These are phyloP conservation scores for Suillus discolor DNA, from an alignment of 768 basidiomycete species.

Conservation along the genomic window DNA sequence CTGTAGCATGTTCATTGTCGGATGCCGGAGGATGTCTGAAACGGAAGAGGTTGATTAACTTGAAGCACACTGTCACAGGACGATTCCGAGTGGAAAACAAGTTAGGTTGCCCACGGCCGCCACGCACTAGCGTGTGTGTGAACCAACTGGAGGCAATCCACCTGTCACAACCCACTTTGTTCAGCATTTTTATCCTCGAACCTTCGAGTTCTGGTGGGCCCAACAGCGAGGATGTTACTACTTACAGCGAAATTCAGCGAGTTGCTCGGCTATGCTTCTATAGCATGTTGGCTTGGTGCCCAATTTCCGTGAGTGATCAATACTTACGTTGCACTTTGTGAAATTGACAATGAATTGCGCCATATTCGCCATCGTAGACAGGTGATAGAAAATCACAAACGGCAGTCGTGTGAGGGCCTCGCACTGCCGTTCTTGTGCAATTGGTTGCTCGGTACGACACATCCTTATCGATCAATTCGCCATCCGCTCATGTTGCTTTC, in stretches of 20 bases:
- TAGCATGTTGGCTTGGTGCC: slow-evolving; percentile 81
- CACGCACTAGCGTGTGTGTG: slow-evolving; percentile 12
- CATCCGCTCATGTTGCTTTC: background rate
- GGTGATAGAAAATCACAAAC: slow-evolving; percentile 74
- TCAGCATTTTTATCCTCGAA: background rate
- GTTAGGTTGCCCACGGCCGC: background rate
- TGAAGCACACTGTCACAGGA: too few species aligned
- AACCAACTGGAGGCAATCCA: slow-evolving; percentile 21
- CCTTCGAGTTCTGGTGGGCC: background rate
- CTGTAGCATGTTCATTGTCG: background rate
- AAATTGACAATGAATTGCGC: slow-evolving; percentile 12
- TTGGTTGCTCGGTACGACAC: slow-evolving; percentile 81
- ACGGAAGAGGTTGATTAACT: background rate
- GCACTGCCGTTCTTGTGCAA: slow-evolving; percentile 92
- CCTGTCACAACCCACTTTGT: slow-evolving; percentile 2
- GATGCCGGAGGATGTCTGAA: background rate
- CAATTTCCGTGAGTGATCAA: slow-evolving; percentile 77
- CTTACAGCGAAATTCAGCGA: slow-evolving; percentile 50
- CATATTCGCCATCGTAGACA: slow-evolving; percentile 54
- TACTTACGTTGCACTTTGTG: slow-evolving; percentile 3
- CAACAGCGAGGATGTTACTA: slow-evolving; percentile 22
- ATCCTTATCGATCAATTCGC: background rate
- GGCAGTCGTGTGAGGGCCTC: slow-evolving; percentile 85
- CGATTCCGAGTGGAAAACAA: too few species aligned
- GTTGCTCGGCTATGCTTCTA: slow-evolving; percentile 68